Evolutionary conservation across 495 filamentous ascomycete genomes (phyloP), one percentile per base, ranked within the genome.

Genomic region (Cryomyces minteri): DNA sequence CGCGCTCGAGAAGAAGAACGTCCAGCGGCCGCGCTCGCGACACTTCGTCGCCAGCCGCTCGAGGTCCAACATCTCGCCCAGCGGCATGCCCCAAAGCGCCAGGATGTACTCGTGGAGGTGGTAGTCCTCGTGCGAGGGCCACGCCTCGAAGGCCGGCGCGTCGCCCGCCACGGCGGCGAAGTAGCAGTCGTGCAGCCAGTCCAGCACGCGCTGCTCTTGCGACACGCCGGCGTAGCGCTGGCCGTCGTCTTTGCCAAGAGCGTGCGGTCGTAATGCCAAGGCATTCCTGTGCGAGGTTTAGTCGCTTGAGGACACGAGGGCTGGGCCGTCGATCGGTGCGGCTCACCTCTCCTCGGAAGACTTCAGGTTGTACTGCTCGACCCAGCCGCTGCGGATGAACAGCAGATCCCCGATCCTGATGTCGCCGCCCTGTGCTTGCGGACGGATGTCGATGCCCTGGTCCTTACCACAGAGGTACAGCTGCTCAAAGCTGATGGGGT

Each of bases 161-260:
- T 80, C 77, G 0, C 74, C 74, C 4, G 67, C 71, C 29, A 80
- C 76, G 1, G 65, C 68, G 4, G 77, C 68, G 51, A 82, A 80
- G 43, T 79, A 81, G 43, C 67, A 71, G 55, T 82, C 75, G 51
- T 80, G 74, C 48, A 84, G 50, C 70, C 74, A 81, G 41, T 76
- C 71, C 41, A 74, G 51, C 36, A 79, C 64, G 40, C 59, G 58
- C 31, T 75, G 65, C 31, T 76, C 74, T 51, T 79, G 76, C 46
- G 64, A 58, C 1, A 74, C 51, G 0, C 79, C 80, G 5, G 64
- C 72, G 51, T 73, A 79, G 9, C 59, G 50, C 64, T 73, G 52
- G 48, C 67, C 60, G 45, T 66, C 52, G 28, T 58, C 54, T 18
- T 10, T n/a, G 14, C 48, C 49, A 14, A 47, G 44, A 46, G 30